Evolutionary conservation across 2,329 filamentous ascomycete species (phyloP).

Genomic region (Fusarium sp.): DNA sequence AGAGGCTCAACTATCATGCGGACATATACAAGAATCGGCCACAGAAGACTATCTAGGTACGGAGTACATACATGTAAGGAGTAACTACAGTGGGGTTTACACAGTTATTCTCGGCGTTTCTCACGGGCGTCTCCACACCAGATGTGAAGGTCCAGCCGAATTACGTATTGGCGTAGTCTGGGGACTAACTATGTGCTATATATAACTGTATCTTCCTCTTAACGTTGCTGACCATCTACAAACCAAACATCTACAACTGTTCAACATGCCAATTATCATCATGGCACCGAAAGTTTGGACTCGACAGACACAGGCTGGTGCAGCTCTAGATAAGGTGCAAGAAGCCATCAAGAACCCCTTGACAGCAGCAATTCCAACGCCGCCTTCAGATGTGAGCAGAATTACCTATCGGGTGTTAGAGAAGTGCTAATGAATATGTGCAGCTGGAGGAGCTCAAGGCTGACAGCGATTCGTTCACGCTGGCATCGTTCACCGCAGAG

Average conservation of each 20-base stretch:
- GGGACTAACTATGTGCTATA: no score
- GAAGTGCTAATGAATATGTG: constrained; percentile 1
- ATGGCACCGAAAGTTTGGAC: constrained; percentile 35
- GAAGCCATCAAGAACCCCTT: constrained; percentile 29
- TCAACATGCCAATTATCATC: background rate
- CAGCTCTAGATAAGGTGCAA: constrained; percentile 36
- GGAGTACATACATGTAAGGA: no score
- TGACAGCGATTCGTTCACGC: constrained; percentile 55
- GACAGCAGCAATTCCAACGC: constrained; percentile 26
- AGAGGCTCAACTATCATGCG: no score
- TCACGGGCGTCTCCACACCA: constrained; percentile 12
- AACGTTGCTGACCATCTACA: background rate
- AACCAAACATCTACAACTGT: background rate
- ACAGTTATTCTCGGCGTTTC: constrained; percentile 6
- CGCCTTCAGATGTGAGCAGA: constrained; percentile 35
- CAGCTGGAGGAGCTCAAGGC: constrained; percentile 46
- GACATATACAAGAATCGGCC: no score
- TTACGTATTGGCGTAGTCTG: constrained; percentile 2
- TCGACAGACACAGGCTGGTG: constrained; percentile 19
- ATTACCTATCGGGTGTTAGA: background rate
- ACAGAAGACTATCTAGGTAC: no score
- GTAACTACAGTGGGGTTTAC: background rate
- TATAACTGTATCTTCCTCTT: background rate
- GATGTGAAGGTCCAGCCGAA: constrained; percentile 30
- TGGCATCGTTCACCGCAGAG: constrained; percentile 66